Evolutionary conservation across 306 rosid genomes (phyloP), one percentile per base, ranked within the genome.

Genomic region (Mimosa pudica): DNA sequence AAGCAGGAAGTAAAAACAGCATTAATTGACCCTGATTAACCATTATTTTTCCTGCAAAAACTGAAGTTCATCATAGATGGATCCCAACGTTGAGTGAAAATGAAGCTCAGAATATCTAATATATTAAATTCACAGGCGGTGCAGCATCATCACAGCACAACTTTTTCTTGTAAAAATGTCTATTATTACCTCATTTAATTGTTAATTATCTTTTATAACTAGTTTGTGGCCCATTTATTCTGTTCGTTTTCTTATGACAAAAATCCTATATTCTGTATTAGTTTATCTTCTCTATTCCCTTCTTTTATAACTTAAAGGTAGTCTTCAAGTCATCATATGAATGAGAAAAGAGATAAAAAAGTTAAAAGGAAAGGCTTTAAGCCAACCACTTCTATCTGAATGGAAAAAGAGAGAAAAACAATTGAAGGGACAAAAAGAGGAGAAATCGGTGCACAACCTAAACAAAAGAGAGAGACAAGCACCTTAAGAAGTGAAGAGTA

Each of bases 71-170:
- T 67, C 52, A 66, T 38, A n/a, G 52, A 70, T 65, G 57, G 42
- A 46, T 51, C 58, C 65, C 63, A 20, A 62, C 42, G 42, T 38
- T 38, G 4, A 38, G 42, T 38, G 42, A 5, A 38, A 38, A 38
- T 38, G 5, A 38, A 38, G 42, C 42, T 38, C 42, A 38, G 42
- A 38, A 38, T 57, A 70, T 49, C 62, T 48, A 63, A 61, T 32
- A n/a, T 46, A 52, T 24, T 24, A 73, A 65, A 38, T 73, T 77
- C 41, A 55, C 81, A 58, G 55, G 6, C 73, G 68, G 30, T 35
- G 38, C 70, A 38, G 35, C 33, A 66, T 45, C 10, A 9, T n/a
- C 77, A 58, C 41, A 57, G 73, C 62, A 73, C 41, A 81, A 32
- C 42, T 42, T 41, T 63, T 76, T 47, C 7, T 69, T 62, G 48